phyloP scores from a whole-genome alignment of 208 protist species.

The Crithidia acanthocephali region DNA sequence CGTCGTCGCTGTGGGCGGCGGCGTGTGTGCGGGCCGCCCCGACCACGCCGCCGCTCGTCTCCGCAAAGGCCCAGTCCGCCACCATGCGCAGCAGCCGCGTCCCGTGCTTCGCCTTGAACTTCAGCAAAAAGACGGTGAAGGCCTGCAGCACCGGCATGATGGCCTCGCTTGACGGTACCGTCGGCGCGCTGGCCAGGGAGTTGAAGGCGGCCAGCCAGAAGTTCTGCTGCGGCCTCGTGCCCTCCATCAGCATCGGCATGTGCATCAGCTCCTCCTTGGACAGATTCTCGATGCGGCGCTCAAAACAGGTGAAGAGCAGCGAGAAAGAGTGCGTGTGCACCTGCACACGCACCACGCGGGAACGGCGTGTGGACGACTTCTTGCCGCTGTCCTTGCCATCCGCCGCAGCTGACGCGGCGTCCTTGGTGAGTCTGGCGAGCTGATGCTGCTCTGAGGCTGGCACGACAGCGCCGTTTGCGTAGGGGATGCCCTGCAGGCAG shows the following conservation, averaged over 20 bases:
- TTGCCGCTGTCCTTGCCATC: constrained; percentile 17
- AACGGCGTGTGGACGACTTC: constrained; percentile 10
- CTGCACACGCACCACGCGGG: constrained; percentile 52
- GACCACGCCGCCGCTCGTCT: constrained; percentile 27
- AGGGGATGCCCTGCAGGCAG: constrained; percentile 68
- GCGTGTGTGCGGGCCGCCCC: constrained; percentile 11
- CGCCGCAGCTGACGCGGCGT: constrained; percentile 11
- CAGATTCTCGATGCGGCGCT: constrained; percentile 67
- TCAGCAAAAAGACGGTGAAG: constrained; percentile 85
- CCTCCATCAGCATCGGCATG: constrained; percentile 66
- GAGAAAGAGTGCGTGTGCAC: constrained; percentile 74
- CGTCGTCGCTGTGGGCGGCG: constrained; percentile 20
- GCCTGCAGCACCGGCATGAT: constrained; percentile 74
- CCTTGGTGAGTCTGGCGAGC: constrained; percentile 18
- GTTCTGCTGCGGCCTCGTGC: constrained; percentile 59
- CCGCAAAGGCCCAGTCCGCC: constrained; percentile 84
- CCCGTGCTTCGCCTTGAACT: constrained; percentile 90
- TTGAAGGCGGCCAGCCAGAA: constrained; percentile 88
- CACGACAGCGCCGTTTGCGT: constrained; percentile 46
- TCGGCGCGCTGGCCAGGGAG: constrained; percentile 57
- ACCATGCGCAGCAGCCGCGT: constrained; percentile 59
- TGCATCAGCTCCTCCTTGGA: constrained; percentile 74
- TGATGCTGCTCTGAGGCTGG: constrained; percentile 36
- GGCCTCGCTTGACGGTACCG: constrained; percentile 68
- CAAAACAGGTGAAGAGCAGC: constrained; percentile 74